These are phyloP conservation scores for Aeschynomene evenia DNA, from an alignment of 306 rosid species.

Conservation along the genomic window DNA sequence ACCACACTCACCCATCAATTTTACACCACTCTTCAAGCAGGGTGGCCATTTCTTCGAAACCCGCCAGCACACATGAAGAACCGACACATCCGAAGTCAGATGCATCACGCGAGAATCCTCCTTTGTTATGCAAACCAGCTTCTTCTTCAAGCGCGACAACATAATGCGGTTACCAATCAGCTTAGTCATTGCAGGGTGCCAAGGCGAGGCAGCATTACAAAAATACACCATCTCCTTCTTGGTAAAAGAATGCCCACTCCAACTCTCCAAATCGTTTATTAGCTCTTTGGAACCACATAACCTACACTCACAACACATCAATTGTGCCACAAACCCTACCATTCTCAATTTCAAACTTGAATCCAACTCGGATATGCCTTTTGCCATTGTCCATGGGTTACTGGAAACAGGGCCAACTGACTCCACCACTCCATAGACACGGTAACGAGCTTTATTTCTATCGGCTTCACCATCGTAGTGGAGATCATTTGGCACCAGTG, in stretches of 20 bases:
- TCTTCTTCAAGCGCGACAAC: slow-evolving; percentile 68
- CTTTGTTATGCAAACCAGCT: slow-evolving; percentile 50
- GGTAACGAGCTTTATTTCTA: slow-evolving; percentile 33
- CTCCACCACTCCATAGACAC: slow-evolving; percentile 54
- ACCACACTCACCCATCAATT: slow-evolving; percentile 66
- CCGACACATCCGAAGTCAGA: slow-evolving; percentile 56
- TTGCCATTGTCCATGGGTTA: slow-evolving; percentile 52
- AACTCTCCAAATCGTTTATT: slow-evolving; percentile 21
- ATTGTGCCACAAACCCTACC: slow-evolving; percentile 57
- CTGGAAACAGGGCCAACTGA: slow-evolving; percentile 53
- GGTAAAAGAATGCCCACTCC: slow-evolving; percentile 48
- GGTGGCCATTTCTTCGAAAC: slow-evolving; percentile 30
- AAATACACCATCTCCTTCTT: slow-evolving; percentile 56
- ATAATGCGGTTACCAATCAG: slow-evolving; percentile 45
- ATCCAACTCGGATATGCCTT: slow-evolving; percentile 12
- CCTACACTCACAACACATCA: slow-evolving; percentile 61
- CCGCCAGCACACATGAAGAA: slow-evolving; percentile 45
- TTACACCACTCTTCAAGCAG: slow-evolving; percentile 5
- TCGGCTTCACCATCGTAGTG: neutral
- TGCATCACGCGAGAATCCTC: slow-evolving; percentile 65
- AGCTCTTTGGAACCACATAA: slow-evolving; percentile 47
- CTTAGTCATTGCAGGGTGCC: slow-evolving; percentile 73
- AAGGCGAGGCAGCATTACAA: slow-evolving; percentile 56
- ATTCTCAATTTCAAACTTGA: slow-evolving; percentile 33
- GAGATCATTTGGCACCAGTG: slow-evolving; percentile 19